phyloP scores from a whole-genome alignment of 2,329 filamentous ascomycete species.

The Capronia coronata region DNA sequence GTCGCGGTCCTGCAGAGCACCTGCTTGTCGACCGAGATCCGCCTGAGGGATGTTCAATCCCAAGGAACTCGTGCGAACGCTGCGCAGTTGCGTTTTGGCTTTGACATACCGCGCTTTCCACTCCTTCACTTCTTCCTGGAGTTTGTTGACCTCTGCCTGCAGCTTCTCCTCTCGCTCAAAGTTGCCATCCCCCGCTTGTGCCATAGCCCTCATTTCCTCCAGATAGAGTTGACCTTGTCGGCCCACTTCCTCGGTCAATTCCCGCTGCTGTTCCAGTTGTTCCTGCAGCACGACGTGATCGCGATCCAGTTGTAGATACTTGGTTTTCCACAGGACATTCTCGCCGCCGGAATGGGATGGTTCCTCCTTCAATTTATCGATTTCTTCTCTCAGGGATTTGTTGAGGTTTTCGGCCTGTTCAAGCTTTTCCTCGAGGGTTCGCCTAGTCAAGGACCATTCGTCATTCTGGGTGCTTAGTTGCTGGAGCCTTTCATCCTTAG shows the following conservation, averaged over 20 bases:
- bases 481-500: constrained; percentile 65
- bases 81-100: constrained; percentile 78
- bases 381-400: constrained; percentile 68
- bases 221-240: constrained; percentile 76
- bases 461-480: constrained; percentile 38
- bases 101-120: constrained; percentile 89
- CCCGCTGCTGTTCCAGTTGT: constrained; percentile 65
- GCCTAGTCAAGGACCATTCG: constrained; percentile 60
- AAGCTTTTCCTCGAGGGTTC: constrained; percentile 65
- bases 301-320: constrained; percentile 50
- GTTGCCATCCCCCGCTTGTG: constrained; percentile 68
- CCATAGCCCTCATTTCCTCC: constrained; percentile 80
- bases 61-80: constrained; percentile 71
- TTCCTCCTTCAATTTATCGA: constrained; percentile 46
- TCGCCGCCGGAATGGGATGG: constrained; percentile 20
- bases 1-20: constrained; percentile 62
- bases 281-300: constrained; percentile 62
- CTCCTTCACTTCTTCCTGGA: constrained; percentile 77
- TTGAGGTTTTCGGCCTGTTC: constrained; percentile 70
- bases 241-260: constrained; percentile 79
- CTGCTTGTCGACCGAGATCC: constrained; percentile 47
- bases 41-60: constrained; percentile 52
- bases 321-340: constrained; percentile 46
- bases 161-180: constrained; percentile 78
- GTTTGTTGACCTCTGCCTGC: constrained; percentile 63